These are phyloP conservation scores for Forsythia suspensa DNA, from an alignment of 257 asterid genomes.

Conservation along the genomic window DNA sequence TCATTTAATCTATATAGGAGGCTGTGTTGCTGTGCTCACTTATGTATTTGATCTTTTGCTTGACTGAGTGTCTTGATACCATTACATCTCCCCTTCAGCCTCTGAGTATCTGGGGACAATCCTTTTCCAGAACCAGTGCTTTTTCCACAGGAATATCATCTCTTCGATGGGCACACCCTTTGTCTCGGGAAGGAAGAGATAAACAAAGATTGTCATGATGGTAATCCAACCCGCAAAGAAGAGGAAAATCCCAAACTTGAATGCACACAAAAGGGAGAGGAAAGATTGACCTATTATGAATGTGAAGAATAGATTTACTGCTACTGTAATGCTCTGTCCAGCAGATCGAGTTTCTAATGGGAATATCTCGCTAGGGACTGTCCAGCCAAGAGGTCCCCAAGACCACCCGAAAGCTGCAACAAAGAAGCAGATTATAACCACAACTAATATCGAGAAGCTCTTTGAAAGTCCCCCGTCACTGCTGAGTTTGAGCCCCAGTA, in stretches of 20 bases:
- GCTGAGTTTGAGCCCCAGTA: constrained; percentile 62
- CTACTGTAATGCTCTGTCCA: constrained; percentile 89
- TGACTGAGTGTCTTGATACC: background rate
- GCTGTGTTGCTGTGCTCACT: background rate
- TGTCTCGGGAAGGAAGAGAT: constrained; percentile 77
- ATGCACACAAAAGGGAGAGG: constrained; percentile 66
- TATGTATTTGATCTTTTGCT: background rate
- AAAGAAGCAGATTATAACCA: constrained; percentile 64
- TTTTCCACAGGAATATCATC: constrained; percentile 65
- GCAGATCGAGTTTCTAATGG: constrained; percentile 82
- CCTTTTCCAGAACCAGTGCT: constrained; percentile 88
- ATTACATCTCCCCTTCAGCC: background rate
- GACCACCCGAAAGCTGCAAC: constrained; percentile 88
- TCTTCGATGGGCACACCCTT: constrained; percentile 89
- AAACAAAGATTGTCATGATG: constrained; percentile 74
- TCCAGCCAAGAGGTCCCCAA: constrained; percentile 95
- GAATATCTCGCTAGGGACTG: constrained; percentile 93
- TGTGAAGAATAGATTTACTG: constrained; percentile 75
- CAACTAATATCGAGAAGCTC: constrained; percentile 56
- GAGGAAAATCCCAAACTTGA: constrained; percentile 81
- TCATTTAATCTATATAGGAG: no score
- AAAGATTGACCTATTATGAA: constrained; percentile 71
- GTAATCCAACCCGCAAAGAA: constrained; percentile 79
- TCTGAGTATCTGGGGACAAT: constrained; percentile 27
- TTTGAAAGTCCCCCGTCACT: constrained; percentile 58